A percentile compares a stretch with the other conserved stretches of the same genome.
phyloP scores from a whole-genome alignment of 345 rosid species.

The Aegle marmelos region DNA sequence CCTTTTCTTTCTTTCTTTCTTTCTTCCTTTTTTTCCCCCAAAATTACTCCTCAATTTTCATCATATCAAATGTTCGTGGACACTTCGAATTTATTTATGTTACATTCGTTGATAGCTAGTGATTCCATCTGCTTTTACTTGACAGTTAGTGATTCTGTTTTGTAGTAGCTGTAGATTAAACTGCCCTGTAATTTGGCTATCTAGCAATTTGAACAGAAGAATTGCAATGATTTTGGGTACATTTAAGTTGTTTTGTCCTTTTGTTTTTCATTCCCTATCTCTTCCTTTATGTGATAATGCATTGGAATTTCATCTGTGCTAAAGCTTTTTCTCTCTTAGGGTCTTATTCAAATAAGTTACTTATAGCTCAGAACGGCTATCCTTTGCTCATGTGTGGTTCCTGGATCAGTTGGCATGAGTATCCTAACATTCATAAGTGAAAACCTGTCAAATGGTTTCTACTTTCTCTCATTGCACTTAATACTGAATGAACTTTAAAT shows the following conservation, averaged over 20 bases:
- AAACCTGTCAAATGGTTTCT: neutral
- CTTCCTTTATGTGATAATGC: neutral
- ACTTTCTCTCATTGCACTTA: neutral
- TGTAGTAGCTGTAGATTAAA: neutral
- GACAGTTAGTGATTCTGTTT: neutral
- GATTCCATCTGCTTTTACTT: neutral
- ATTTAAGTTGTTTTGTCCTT: neutral
- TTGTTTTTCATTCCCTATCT: neutral
- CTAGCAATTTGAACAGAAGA: neutral
- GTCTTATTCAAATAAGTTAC: neutral
- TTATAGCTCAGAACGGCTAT: too few relatives aligned
- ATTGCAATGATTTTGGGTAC: neutral
- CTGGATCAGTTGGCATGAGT: neutral
- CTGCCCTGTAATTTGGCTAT: neutral
- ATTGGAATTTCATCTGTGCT: neutral
- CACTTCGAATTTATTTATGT: neutral
- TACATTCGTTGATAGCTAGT: neutral
- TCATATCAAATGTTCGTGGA: neutral
- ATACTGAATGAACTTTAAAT: neutral
- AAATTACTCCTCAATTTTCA: neutral
- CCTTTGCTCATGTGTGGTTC: neutral
- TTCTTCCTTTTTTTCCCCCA: too few relatives aligned
- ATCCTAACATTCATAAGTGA: neutral
- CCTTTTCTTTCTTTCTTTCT: neutral
- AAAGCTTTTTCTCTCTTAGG: neutral